Evolutionary conservation across 495 filamentous ascomycete species (phyloP).

Genomic region (Stereocaulon alpinum): DNA sequence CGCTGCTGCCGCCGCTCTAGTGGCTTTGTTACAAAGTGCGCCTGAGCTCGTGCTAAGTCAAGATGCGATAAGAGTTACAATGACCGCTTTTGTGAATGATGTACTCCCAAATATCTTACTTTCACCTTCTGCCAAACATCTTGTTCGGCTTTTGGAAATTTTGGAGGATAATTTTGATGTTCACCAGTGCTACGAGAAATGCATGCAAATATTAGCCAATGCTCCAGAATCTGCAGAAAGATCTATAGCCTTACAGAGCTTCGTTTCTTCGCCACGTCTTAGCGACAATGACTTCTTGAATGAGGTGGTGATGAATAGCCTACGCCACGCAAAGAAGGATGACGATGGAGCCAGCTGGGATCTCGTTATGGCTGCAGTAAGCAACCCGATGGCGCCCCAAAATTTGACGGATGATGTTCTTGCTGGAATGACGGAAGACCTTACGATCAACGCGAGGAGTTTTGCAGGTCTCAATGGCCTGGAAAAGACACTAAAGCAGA

Average conservation of each 20-base stretch:
- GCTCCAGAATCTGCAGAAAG: conserved; percentile 24
- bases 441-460: conserved; percentile 25
- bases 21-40: conserved; percentile 37
- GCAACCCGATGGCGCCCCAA: conserved; percentile 34
- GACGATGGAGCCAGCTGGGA: conserved; percentile 21
- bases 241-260: conserved; percentile 21
- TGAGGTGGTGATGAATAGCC: conserved; percentile 14
- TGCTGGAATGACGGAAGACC: conserved; percentile 26
- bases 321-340: conserved; percentile 20
- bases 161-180: conserved; percentile 20
- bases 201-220: conserved; percentile 22
- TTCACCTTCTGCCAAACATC: conserved; percentile 42
- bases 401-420: conserved; percentile 37
- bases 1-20: conserved; percentile 58
- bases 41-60: conserved; percentile 27
- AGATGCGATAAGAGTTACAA: conserved; percentile 10
- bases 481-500: conserved; percentile 24
- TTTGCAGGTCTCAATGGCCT: conserved; percentile 27
- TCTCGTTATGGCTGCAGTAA: conserved; percentile 36
- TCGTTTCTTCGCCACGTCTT: conserved; percentile 25
- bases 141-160: conserved; percentile 29
- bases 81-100: conserved; percentile 36
- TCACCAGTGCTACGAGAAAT: conserved; percentile 21
- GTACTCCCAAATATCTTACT: conserved; percentile 42
- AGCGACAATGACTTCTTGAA: conserved; percentile 5